phyloP scores from a whole-genome alignment of 2,329 filamentous ascomycete species.

The Talaromyces sp. region DNA sequence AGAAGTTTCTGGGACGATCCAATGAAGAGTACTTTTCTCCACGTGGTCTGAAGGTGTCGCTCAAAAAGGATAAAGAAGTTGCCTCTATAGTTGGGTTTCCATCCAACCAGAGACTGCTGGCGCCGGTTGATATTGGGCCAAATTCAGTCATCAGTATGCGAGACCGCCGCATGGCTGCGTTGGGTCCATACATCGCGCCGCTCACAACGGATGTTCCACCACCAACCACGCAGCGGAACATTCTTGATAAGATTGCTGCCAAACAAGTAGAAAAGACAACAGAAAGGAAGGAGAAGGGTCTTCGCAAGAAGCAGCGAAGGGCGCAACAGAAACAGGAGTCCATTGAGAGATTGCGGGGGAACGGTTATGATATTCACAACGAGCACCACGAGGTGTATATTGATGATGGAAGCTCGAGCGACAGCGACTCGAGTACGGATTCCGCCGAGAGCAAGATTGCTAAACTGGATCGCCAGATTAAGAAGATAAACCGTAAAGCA shows the following conservation, averaged over 20 bases:
- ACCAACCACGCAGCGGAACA: conserved; percentile 1
- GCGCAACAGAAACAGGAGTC: neutral
- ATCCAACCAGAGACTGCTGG: neutral
- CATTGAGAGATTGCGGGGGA: neutral
- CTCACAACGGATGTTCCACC: conserved; percentile 1
- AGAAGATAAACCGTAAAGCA: neutral
- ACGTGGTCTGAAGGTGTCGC: neutral
- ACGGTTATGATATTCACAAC: neutral
- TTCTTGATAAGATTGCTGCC: conserved; percentile 4
- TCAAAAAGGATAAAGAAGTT: conserved; percentile 8
- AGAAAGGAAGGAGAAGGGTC: neutral
- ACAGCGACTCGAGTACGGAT: neutral
- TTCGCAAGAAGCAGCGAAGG: neutral
- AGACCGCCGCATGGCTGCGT: conserved; percentile 5
- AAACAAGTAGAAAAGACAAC: neutral
- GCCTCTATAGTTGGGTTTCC: neutral
- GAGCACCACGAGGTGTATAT: neutral
- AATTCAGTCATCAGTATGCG: neutral
- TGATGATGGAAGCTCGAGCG: neutral
- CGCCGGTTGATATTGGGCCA: neutral
- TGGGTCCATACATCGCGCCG: neutral
- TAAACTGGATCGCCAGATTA: neutral
- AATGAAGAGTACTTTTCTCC: conserved; percentile 8
- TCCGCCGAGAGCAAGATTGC: neutral
- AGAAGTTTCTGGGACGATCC: neutral